A percentile compares a stretch with the other conserved stretches of the same genome.
Conservation (phyloP, 2,329 filamentous ascomycete genomes). For the Epichloe baconii region DNA sequence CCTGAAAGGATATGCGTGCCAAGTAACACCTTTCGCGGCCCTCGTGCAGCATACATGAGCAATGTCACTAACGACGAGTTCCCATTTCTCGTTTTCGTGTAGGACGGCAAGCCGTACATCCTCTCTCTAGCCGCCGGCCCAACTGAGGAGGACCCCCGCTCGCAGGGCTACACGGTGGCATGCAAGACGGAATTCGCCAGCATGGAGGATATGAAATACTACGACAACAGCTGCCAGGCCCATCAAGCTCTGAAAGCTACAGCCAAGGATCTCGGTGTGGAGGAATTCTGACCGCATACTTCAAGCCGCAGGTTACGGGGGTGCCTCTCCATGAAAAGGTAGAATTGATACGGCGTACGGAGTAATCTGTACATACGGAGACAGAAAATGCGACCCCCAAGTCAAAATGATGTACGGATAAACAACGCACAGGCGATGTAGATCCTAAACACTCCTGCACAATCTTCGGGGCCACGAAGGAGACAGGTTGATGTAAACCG, state of each 20-base stretch:
- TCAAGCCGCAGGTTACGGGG: slow-evolving; percentile 21
- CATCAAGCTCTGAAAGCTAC: slow-evolving; percentile 28
- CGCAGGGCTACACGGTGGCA: slow-evolving; percentile 52
- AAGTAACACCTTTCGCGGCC: background rate
- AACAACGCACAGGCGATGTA: no score
- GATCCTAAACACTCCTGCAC: background rate
- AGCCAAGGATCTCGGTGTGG: slow-evolving; percentile 19
- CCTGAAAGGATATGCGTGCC: background rate
- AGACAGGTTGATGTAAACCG: background rate
- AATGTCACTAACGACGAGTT: slow-evolving; percentile 6
- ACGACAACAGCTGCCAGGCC: slow-evolving; percentile 41
- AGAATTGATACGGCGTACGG: no score
- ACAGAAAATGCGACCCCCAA: no score
- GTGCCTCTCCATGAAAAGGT: slow-evolving; percentile 4
- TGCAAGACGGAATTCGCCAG: slow-evolving; percentile 50
- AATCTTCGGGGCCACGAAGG: background rate
- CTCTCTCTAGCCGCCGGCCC: slow-evolving; percentile 39
- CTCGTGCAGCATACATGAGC: background rate
- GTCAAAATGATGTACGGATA: background rate
- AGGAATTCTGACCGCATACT: slow-evolving; percentile 27
- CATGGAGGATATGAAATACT: slow-evolving; percentile 57
- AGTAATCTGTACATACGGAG: no score
- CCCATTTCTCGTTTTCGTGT: background rate
- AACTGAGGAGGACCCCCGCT: slow-evolving; percentile 43
- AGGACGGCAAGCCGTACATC: slow-evolving; percentile 64